phyloP scores from a whole-genome alignment of 352 stramenopile genomes.

The Globisporangium abappressorium region DNA sequence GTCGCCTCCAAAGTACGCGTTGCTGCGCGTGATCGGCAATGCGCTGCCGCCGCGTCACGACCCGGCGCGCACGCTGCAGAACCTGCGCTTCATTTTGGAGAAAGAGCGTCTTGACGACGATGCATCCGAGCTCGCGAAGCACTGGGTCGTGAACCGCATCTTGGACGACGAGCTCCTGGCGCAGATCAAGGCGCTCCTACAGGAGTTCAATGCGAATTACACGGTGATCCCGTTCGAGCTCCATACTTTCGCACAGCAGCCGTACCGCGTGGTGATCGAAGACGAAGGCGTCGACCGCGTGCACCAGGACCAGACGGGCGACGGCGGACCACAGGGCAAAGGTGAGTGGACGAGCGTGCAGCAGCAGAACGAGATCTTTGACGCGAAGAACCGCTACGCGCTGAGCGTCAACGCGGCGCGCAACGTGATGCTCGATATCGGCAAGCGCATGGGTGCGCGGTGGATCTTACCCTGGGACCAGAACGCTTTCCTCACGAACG shows the following conservation, averaged over 20 bases:
- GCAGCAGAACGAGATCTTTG: slow-evolving; percentile 39
- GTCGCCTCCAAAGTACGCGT: slow-evolving; percentile 25
- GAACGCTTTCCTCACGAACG: slow-evolving; percentile 41
- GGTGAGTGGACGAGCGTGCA: slow-evolving; percentile 31
- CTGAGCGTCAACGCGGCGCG: slow-evolving; percentile 48
- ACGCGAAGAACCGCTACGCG: slow-evolving; percentile 47
- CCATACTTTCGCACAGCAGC: slow-evolving; percentile 26
- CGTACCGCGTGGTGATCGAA: slow-evolving; percentile 45
- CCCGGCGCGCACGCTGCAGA: slow-evolving; percentile 32
- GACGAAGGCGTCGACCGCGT: slow-evolving; percentile 33
- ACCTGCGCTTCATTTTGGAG: slow-evolving; percentile 52
- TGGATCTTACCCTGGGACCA: slow-evolving; percentile 60
- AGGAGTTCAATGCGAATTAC: slow-evolving; percentile 31
- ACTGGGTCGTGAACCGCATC: slow-evolving; percentile 60
- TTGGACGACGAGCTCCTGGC: slow-evolving; percentile 22
- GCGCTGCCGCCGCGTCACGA: slow-evolving; percentile 54
- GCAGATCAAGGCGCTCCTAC: slow-evolving; percentile 33
- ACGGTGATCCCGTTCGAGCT: slow-evolving; percentile 44
- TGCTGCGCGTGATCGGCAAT: slow-evolving; percentile 48
- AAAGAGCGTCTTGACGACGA: slow-evolving; percentile 39
- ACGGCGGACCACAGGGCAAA: slow-evolving; percentile 8
- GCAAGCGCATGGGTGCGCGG: slow-evolving; percentile 25
- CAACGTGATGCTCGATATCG: slow-evolving; percentile 49
- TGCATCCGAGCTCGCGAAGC: slow-evolving; percentile 21
- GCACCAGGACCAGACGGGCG: slow-evolving; percentile 16